Percentiles rank a stretch among this genome's conserved stretches.
phyloP scores from a whole-genome alignment of 106 monocot genomes.

The Dioscorea zingiberensis region DNA sequence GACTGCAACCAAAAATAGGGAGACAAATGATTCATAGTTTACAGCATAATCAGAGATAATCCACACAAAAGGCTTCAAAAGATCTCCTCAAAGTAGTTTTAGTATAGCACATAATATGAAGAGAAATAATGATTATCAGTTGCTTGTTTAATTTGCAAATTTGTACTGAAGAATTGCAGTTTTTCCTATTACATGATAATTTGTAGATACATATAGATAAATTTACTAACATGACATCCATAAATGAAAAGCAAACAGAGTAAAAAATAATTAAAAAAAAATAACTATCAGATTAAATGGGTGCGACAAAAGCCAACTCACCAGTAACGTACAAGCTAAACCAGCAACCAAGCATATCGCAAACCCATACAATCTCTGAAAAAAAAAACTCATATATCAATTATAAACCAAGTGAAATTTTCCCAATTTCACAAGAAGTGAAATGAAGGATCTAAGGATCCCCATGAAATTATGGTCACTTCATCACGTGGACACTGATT shows the following conservation, averaged over 20 bases:
- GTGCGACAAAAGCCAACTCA: conserved; percentile 16
- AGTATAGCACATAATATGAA: too few species aligned
- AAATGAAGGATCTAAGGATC: background rate
- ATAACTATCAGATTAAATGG: too few species aligned
- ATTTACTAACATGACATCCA: background rate
- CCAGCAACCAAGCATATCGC: conserved; percentile 75
- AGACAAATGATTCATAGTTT: background rate
- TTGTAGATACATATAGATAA: too few species aligned
- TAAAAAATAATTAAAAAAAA: background rate
- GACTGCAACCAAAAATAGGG: conserved; percentile 45
- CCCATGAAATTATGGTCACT: too few species aligned
- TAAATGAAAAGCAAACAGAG: background rate
- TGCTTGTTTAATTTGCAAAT: too few species aligned
- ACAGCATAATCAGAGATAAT: background rate
- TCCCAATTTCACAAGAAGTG: background rate
- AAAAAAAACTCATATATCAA: conserved; percentile 12
- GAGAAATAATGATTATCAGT: too few species aligned
- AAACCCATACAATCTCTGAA: conserved; percentile 94
- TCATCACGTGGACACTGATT: too few species aligned
- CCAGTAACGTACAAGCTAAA: conserved; percentile 86
- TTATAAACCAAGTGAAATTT: background rate
- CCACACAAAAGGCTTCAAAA: too few species aligned
- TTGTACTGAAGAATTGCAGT: background rate
- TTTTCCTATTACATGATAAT: background rate
- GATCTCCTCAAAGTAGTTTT: too few species aligned